Percentiles rank a stretch among this genome's conserved stretches.
phyloP scores from a whole-genome alignment of 345 rosid species.

The Linum trigynum region DNA sequence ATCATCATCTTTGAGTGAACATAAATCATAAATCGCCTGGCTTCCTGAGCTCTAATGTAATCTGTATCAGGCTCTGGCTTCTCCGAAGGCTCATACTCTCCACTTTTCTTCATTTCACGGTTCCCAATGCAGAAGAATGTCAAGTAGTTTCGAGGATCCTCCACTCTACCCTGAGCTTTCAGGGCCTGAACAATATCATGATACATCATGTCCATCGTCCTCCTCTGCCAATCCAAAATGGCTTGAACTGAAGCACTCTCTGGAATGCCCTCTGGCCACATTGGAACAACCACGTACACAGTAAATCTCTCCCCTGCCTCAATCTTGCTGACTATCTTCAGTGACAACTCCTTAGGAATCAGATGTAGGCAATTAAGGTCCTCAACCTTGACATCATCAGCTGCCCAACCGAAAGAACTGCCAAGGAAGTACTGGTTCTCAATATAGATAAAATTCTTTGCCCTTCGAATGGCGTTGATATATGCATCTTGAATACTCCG shows the following conservation, averaged over 20 bases:
- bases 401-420: conserved; percentile 76
- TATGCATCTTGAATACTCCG: conserved; percentile 97
- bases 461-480: conserved; percentile 83
- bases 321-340: conserved; percentile 90
- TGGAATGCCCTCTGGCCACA: conserved; percentile 99
- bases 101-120: conserved; percentile 72
- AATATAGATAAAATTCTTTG: conserved; percentile 87
- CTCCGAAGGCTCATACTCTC: conserved; percentile 84
- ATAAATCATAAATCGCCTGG: conserved; percentile 95
- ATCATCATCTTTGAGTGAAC: conserved; percentile 99
- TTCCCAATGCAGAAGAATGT: conserved; percentile 96
- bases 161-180: conserved; percentile 49
- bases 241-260: conserved; percentile 93
- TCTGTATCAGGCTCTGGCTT: conserved; percentile 80
- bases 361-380: conserved; percentile 78
- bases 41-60: conserved; percentile 79
- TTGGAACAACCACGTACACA: conserved; percentile 83
- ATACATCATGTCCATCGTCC: conserved; percentile 98
- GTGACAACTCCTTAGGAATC: conserved; percentile 89
- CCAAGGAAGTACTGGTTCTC: conserved; percentile 98
- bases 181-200: conserved; percentile 71
- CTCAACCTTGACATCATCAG: conserved; percentile 79
- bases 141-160: conserved; percentile 78
- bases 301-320: conserved; percentile 74
- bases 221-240: conserved; percentile 90